Evolutionary conservation across 1,139 yeast species (phyloP).

Genomic region (Geotrichum histeridarum): DNA sequence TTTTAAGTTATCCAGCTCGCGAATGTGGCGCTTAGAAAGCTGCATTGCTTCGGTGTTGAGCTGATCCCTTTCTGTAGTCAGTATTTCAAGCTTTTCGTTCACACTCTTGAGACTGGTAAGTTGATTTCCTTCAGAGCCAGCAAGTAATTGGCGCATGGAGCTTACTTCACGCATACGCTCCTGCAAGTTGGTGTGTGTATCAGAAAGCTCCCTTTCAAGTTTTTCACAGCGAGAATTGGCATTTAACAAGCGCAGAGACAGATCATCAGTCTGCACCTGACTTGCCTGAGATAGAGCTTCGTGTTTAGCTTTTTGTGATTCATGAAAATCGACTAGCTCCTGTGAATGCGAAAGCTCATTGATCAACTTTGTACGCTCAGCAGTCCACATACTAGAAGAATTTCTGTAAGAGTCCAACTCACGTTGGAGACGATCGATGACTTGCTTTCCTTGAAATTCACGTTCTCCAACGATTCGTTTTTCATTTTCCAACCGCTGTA

Average conservation of each 20-base stretch:
- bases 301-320: slow-evolving; percentile 8
- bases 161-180: slow-evolving; percentile 77
- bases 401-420: slow-evolving; percentile 23
- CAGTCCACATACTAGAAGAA: slow-evolving; percentile 18
- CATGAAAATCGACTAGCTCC: slow-evolving; percentile 44
- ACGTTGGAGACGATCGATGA: slow-evolving; percentile 27
- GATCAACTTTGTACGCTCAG: slow-evolving; percentile 36
- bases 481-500: slow-evolving; percentile 30
- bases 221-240: slow-evolving; percentile 55
- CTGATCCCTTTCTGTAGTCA: slow-evolving; percentile 56
- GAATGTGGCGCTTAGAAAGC: slow-evolving; percentile 47
- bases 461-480: slow-evolving; percentile 22
- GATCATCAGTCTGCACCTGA: slow-evolving; percentile 74
- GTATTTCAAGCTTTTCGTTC: slow-evolving; percentile 40
- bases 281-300: slow-evolving; percentile 43
- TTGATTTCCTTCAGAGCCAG: slow-evolving; percentile 62
- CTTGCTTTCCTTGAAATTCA: slow-evolving; percentile 23
- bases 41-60: slow-evolving; percentile 52
- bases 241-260: slow-evolving; percentile 64
- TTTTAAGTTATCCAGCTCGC: slow-evolving; percentile 41
- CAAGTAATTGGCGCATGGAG: slow-evolving; percentile 61
- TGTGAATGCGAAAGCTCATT: slow-evolving; percentile 44
- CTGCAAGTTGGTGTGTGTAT: slow-evolving; percentile 63
- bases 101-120: slow-evolving; percentile 47
- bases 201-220: slow-evolving; percentile 75